Base-by-base conservation (phyloP, 2,329 filamentous ascomycete species). In the Fusarium proliferatum region DNA sequence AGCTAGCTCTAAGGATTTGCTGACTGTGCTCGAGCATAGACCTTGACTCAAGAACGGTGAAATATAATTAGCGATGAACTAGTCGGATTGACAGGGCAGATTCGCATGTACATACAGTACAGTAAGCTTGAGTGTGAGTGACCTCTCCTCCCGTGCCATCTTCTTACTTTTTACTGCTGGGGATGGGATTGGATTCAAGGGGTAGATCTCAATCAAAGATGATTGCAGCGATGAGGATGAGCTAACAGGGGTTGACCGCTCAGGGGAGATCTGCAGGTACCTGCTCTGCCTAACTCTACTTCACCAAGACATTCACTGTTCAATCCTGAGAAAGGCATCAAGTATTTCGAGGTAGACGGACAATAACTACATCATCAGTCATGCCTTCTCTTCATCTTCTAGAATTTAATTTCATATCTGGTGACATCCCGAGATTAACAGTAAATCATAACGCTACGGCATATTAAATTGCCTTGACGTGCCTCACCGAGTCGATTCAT, bases 171-270 rank as follows among this genome's bases (percentile, higher is more conserved):
- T 43, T 36, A 39, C 38, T 38, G 38, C 43, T 64, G 64, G 61
- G 19, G 45, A 30, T 42, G 13, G 43, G 53, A 51, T 67, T 60
- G 62, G 41, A 53, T 56, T 46, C 46, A 53, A 56, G 61, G 67
- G 71, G 71, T 26, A 74, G 71, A 74, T 74, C 71, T 74, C 60
- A 74, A 74, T 74, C 52, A 74, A 55, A 57, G 30, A 45, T 48
- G 42, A 49, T 48, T 55, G 49, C 65, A 43, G 16, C 45, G 49
- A 52, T 56, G 30, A 71, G n/a, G 43, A 52, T 52, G 30, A 71
- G 19, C 38, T 49, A 33, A 69, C 66, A 69, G 46, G 67, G 66
- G n/a, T 43, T 39, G 42, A 52, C 65, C 58, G 19, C 41, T 59
- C 65, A 70, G 67, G 66, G 65, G 65, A 67, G 17, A 39, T 34